Base-by-base conservation (phyloP, 169 alveolate species). In the Eimeria praecox region DNA sequence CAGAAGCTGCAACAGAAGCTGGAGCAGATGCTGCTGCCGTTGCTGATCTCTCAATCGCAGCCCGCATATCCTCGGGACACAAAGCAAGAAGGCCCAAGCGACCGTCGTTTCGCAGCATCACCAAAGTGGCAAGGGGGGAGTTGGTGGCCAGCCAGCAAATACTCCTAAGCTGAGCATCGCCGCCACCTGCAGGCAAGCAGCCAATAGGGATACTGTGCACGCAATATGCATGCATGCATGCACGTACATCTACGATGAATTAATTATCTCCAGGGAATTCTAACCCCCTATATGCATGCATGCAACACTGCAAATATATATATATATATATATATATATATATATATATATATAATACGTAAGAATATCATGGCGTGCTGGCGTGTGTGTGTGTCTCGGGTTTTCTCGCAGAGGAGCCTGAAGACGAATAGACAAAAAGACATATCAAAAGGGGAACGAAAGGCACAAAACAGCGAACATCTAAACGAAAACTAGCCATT, bases 21-120 rank as follows among this genome's bases (percentile, higher is more conserved):
- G 82, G 52, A 35, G 82, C 82, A 24, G 73, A 30, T 24, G 73
- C 38, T 24, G 73, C 73, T 24, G 73, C 73, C 4, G 73, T 35
- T 3, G 73, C 88, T 38, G 88, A 78, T 3, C 64, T 14, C 88
- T 78, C 40, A 40, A 12, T 42, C 40, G 88, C 66, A 54, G 20
- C 46, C 20, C 38, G 56, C 59, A 86, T 20, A 38, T 18, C 92
- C 78, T 86, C 92, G 24, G 64, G 59, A 12, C 56, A 10, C 20
- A 86, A 49, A 59, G 40, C 14, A n/a, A 86, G 80, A 35, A 56
- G 22, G 62, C 80, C 92, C 56, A 86, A 46, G 40, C 22, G 18
- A 35, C 92, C 92, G 59, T 86, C 92, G 46, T n/a, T 40, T 9
- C 75, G 80, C 40, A 86, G 69, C 78, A 86, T 54, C 92, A 86